phyloP scores from a whole-genome alignment of 2,329 filamentous ascomycete species.

The Proliferodiscus dingleyae region DNA sequence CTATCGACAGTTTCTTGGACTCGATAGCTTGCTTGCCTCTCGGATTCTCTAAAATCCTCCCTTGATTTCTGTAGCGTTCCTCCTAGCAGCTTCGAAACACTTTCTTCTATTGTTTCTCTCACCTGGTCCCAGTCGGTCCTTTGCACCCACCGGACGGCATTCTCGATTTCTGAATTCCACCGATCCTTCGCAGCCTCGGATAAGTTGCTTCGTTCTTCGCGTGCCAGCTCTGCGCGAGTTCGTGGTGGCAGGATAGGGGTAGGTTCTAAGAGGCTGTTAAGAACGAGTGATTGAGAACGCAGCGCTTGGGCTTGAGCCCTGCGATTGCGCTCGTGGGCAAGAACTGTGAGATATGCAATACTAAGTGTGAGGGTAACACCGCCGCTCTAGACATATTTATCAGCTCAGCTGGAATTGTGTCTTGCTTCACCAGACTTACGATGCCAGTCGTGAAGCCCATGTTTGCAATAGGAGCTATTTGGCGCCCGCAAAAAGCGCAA shows the following conservation, averaged over 20 bases:
- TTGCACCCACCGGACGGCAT: constrained; percentile 61
- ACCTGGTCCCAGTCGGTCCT: constrained; percentile 60
- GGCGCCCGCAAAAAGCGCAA: constrained; percentile 15
- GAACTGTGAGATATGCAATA: constrained; percentile 65
- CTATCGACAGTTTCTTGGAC: constrained; percentile 35
- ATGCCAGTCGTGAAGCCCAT: constrained; percentile 76
- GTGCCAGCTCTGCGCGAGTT: constrained; percentile 46
- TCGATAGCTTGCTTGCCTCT: constrained; percentile 31
- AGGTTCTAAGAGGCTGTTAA: constrained; percentile 49
- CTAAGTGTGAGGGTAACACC: constrained; percentile 72
- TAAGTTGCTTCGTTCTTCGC: constrained; percentile 49
- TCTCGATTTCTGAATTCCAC: constrained; percentile 72
- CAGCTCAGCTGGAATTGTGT: constrained; percentile 8
- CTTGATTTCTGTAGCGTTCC: constrained; percentile 26
- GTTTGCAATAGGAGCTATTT: constrained; percentile 10
- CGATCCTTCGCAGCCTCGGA: constrained; percentile 67
- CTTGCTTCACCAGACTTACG: constrained; percentile 44
- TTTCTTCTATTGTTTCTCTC: constrained; percentile 52
- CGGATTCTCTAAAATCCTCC: constrained; percentile 26
- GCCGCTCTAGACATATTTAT: constrained; percentile 51
- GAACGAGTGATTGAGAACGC: constrained; percentile 50
- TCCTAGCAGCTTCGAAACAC: constrained; percentile 38
- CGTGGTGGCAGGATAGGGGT: constrained; percentile 43
- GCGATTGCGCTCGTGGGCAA: constrained; percentile 66
- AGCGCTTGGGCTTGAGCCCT: constrained; percentile 52